Base-by-base conservation (phyloP, 129 eudicot species). In the Calendula officinalis region DNA sequence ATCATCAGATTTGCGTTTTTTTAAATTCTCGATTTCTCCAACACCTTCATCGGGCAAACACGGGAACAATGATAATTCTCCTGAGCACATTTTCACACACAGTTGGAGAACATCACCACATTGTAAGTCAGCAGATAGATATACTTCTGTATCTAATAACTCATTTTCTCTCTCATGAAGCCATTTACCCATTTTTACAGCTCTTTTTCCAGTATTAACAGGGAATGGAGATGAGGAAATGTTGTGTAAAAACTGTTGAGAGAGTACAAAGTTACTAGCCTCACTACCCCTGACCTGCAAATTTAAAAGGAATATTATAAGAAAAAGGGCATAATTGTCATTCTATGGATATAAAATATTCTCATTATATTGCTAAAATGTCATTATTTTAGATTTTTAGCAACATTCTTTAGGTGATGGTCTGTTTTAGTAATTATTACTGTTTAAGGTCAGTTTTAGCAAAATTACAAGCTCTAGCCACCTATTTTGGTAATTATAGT, bases 101-200 rank as follows among this genome's bases (percentile, higher is more conserved):
- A 92, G 42, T 70, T 86, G 81, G 44, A 88, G 63, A 68, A 83
- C 58, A 62, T 88, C 98, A 64, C 99, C 98, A 68, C 95, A 92
- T 54, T 92, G 96, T 32, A 88, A 16, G 58, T 92, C 91, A 17
- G 78, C 62, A 48, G 87, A 72, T 66, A 88, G 85, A 68, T 83
- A 78, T 48, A 85, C 64, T 57, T 79, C 87, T 43, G 60, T 79
- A 59, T 83, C 95, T 56, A 80, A 70, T 65, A 92, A 55, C 13
- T 81, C 86, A 22, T 69, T 75, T 48, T 81, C 91, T 69, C 62
- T 86, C 72, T 85, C 89, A 10, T 62, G 80, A 50, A 92, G 79
- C 96, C 96, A 92, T 71, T 60, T 77, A 36, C 84, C 75, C 78
- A 88, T 83, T 71, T 78, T 76, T 16, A 74, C 48, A 64, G 87